Conservation (phyloP, 1,139 yeast genomes). For the Kodamaea suecica region DNA sequence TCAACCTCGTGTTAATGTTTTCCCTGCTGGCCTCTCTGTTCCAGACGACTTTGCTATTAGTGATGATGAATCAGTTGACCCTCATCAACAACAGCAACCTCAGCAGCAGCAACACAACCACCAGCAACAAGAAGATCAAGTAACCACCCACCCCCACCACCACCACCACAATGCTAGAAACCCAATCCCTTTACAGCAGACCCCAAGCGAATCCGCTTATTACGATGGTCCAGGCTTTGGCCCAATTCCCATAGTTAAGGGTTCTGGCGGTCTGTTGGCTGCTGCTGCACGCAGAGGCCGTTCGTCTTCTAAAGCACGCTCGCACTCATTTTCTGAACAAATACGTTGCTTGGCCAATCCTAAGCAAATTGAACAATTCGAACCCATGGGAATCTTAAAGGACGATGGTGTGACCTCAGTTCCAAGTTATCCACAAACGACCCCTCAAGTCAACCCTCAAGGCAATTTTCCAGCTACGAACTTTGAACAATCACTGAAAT, state of each 20-base stretch:
- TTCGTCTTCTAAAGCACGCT: conserved; percentile 22
- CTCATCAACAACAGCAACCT: conserved; percentile 9
- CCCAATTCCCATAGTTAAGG: conserved; percentile 15
- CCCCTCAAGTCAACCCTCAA: too few species aligned
- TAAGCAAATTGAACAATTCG: conserved; percentile 1
- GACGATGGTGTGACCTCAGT: neutral
- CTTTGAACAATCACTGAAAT: conserved; percentile 2
- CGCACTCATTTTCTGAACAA: conserved; percentile 30
- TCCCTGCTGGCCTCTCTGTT: conserved; percentile 1
- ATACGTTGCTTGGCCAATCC: conserved; percentile 14
- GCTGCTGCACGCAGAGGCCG: conserved; percentile 22
- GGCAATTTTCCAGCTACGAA: neutral
- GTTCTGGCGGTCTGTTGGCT: conserved; percentile 14
- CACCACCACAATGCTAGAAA: conserved; percentile 6
- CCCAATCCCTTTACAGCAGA: conserved; percentile 5
- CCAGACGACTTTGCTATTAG: conserved; percentile 3
- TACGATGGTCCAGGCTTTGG: conserved; percentile 18
- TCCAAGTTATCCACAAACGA: neutral
- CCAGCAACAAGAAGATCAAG: neutral
- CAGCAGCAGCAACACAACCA: neutral
- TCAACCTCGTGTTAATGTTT: neutral
- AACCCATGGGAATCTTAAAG: neutral
- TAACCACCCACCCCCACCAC: neutral
- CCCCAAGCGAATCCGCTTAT: neutral
- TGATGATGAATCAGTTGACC: conserved; percentile 3